Conservation (phyloP, 345 rosid species). For the Mercurialis annua region DNA sequence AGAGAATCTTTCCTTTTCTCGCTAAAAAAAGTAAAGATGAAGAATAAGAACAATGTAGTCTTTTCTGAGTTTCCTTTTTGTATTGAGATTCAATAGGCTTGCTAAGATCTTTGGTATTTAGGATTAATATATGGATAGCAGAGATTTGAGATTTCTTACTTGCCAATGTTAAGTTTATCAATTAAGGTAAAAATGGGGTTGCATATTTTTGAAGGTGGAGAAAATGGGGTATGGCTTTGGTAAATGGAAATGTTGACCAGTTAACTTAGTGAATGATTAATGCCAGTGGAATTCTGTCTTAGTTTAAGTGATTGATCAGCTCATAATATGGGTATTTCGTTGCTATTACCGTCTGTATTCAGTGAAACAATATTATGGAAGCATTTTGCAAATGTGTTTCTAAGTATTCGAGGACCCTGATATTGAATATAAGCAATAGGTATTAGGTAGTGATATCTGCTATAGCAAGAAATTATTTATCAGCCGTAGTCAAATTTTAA, state of each 20-base stretch:
- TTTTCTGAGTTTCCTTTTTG: not conserved
- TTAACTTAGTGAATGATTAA: not conserved
- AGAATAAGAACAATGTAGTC: not conserved
- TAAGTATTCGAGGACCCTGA: not conserved
- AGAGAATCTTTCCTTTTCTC: not conserved
- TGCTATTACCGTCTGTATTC: not conserved
- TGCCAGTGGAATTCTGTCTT: not conserved
- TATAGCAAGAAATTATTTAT: not conserved
- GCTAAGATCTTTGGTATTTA: not conserved
- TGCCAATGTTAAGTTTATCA: not conserved
- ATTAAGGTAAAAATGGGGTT: not conserved
- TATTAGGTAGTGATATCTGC: not conserved
- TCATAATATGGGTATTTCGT: not conserved
- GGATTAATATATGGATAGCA: not conserved
- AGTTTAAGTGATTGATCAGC: not conserved
- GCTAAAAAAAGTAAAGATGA: too few species aligned
- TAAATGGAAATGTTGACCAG: not conserved
- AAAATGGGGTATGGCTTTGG: not conserved
- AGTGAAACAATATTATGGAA: not conserved
- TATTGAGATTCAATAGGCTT: not conserved
- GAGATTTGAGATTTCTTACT: not conserved
- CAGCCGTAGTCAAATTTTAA: too few species aligned
- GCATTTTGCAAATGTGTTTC: not conserved
- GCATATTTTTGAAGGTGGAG: not conserved
- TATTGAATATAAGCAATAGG: not conserved